Evolutionary conservation across 306 rosid species (phyloP).

Genomic region (Potentilla sterilis): DNA sequence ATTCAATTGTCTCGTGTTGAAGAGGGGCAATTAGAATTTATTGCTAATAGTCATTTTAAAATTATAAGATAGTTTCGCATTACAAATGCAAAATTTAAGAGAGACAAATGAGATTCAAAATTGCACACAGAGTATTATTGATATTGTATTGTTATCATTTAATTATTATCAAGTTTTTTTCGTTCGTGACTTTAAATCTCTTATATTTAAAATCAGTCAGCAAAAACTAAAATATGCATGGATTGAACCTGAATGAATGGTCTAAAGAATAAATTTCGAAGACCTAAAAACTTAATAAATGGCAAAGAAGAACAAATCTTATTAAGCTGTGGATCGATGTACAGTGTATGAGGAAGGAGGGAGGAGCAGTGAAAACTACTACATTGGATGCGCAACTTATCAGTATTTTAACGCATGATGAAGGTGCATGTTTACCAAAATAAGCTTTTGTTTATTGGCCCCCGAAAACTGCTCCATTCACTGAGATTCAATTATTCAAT

Average conservation of each 20-base stretch:
- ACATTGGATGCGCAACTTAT: neutral
- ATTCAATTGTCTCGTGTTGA: too few relatives aligned
- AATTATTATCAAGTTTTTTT: neutral
- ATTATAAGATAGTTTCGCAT: too few relatives aligned
- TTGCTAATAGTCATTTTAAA: too few relatives aligned
- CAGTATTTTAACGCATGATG: neutral
- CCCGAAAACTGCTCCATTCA: neutral
- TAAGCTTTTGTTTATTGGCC: neutral
- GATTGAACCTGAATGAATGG: slow-evolving; percentile 3
- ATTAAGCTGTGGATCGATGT: neutral
- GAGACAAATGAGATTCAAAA: too few relatives aligned
- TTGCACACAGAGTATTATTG: neutral
- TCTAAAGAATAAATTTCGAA: neutral
- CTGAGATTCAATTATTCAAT: neutral
- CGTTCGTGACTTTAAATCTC: neutral
- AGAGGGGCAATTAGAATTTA: too few relatives aligned
- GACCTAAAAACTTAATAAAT: neutral
- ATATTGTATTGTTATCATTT: neutral
- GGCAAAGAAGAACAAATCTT: neutral
- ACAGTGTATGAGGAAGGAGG: neutral
- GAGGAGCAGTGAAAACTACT: neutral
- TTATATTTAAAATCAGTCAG: neutral
- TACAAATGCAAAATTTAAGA: too few relatives aligned
- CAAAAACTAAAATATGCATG: neutral
- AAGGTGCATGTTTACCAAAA: neutral